Conservation (phyloP, 78 protist genomes). For the Salpingoeca rosetta region DNA sequence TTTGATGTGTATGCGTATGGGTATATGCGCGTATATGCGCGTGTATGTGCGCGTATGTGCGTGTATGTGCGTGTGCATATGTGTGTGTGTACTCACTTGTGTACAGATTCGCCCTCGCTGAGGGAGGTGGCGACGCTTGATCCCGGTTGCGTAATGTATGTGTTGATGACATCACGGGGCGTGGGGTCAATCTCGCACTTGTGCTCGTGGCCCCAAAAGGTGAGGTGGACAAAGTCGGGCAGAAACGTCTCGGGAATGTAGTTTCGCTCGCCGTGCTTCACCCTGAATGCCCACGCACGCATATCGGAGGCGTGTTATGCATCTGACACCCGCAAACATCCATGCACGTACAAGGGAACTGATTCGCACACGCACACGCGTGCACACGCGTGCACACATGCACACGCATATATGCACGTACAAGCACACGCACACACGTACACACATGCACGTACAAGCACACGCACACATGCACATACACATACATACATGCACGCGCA, state of each 20-base stretch:
- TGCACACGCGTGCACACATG: no score
- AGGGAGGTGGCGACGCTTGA: slow-evolving; percentile 80
- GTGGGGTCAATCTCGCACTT: slow-evolving; percentile 40
- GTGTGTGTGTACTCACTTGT: slow-evolving; percentile 41
- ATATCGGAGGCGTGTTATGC: no score
- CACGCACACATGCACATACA: neutral
- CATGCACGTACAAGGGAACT: neutral
- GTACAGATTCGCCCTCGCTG: slow-evolving; percentile 65
- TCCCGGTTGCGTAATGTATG: slow-evolving; percentile 92
- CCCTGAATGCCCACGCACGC: no score
- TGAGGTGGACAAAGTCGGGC: slow-evolving; percentile 71
- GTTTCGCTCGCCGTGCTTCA: slow-evolving; percentile 46
- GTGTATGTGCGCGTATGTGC: no score
- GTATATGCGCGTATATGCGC: no score
- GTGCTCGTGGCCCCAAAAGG: slow-evolving; percentile 97
- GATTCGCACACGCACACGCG: no score
- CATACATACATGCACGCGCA: neutral
- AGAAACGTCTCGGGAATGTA: slow-evolving; percentile 70
- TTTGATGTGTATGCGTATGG: no score
- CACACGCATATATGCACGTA: no score
- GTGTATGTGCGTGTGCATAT: no score
- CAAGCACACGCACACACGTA: neutral
- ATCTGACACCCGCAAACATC: no score
- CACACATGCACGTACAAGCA: neutral
- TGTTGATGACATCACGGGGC: no score